These are phyloP conservation scores for Calophaca sinica DNA, from an alignment of 306 rosid species.

Conservation along the genomic window DNA sequence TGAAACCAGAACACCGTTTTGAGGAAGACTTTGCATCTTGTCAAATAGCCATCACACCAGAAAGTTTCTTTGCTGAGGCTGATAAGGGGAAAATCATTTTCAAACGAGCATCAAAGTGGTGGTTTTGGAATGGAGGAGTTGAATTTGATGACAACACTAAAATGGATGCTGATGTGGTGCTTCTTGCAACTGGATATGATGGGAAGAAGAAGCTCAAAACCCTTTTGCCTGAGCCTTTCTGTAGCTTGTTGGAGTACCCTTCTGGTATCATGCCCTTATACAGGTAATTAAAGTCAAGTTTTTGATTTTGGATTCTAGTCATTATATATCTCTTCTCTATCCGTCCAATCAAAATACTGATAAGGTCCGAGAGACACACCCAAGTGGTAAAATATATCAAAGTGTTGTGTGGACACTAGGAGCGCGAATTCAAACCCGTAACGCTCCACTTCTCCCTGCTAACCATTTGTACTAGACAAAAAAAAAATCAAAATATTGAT, in stretches of 20 bases:
- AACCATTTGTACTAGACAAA: no score
- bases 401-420: no score
- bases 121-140: conserved; percentile 65
- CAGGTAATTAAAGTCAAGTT: conserved; percentile 50
- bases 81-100: conserved; percentile 70
- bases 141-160: conserved; percentile 70
- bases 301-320: background rate
- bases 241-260: conserved; percentile 63
- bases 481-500: no score
- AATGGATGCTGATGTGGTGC: conserved; percentile 71
- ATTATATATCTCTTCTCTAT: background rate
- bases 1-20: conserved; percentile 75
- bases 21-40: conserved; percentile 82
- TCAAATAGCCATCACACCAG: conserved; percentile 75
- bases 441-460: no score
- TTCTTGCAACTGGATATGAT: conserved; percentile 78
- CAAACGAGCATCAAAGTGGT: conserved; percentile 67
- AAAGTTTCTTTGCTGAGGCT: conserved; percentile 70
- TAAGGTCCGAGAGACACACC: no score
- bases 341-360: background rate
- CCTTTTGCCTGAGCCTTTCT: conserved; percentile 66
- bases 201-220: conserved; percentile 71
- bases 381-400: no score
- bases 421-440: no score
- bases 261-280: conserved; percentile 66